Percentiles rank a stretch among this genome's conserved stretches.
Conservation (phyloP, 1,139 yeast species). For the Insectozyma bohioensis region DNA sequence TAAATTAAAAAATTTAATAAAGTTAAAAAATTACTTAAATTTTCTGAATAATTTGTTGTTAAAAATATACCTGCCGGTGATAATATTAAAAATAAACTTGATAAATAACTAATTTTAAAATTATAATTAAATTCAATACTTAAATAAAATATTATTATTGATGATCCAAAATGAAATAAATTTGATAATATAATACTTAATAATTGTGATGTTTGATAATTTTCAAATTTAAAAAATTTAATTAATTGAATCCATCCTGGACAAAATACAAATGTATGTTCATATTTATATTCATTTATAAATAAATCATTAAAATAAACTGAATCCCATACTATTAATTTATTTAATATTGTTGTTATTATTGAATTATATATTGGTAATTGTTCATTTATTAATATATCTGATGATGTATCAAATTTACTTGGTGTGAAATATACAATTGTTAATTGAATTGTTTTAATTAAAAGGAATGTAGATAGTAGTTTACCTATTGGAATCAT, state of each 20-base stretch:
- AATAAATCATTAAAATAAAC: slow-evolving; percentile 71
- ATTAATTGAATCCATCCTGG: slow-evolving; percentile 70
- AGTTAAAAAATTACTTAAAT: slow-evolving; percentile 64
- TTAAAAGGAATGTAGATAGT: slow-evolving; percentile 21
- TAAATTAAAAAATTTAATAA: slow-evolving; percentile 59
- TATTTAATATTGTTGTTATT: slow-evolving; percentile 32
- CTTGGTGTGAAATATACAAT: slow-evolving; percentile 34
- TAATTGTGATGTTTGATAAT: slow-evolving; percentile 45
- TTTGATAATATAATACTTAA: slow-evolving; percentile 51
- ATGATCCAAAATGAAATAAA: slow-evolving; percentile 49
- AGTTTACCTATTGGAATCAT: slow-evolving; percentile 11
- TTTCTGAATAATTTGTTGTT: slow-evolving; percentile 76
- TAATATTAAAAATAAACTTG: slow-evolving; percentile 52
- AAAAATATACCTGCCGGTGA: slow-evolving; percentile 85
- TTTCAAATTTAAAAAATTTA: slow-evolving; percentile 21
- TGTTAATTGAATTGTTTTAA: slow-evolving; percentile 31
- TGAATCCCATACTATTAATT: slow-evolving; percentile 79
- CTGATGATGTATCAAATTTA: slow-evolving; percentile 43
- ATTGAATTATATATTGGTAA: slow-evolving; percentile 6
- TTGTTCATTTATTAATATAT: slow-evolving; percentile 20
- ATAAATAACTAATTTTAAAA: slow-evolving; percentile 27
- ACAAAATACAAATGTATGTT: slow-evolving; percentile 90
- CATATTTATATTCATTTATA: slow-evolving; percentile 53
- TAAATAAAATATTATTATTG: slow-evolving; percentile 50
- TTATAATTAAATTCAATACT: slow-evolving; percentile 26